Evolutionary conservation across 1,139 yeast genomes (phyloP), one percentile per base, ranked within the genome.

Genomic region (Scheffersomyces segobiensis): DNA sequence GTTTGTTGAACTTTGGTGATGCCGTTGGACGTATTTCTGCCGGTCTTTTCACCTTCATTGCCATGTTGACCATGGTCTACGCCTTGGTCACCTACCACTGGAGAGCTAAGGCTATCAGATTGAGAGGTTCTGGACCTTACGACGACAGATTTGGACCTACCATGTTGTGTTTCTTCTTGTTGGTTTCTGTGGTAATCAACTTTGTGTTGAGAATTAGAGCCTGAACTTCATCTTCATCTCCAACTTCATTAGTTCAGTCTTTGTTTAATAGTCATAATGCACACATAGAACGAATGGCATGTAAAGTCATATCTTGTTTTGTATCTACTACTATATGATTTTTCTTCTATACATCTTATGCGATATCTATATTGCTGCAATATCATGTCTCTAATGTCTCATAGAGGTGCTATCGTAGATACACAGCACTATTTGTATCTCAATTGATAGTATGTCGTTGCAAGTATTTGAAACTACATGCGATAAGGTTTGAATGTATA

Each of bases 61-160:
- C 99, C 65, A 93, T 95, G 98, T 91, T 92, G 64, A 95, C 98
- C 47, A 95, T 95, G 99, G 84, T 89, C 8, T 95, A 95, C 71
- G 99, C 99, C 5, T 84, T 95, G 62, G 84, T 92, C 54, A 96
- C 98, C 22, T 95, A 96, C 75, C 99, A 95, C 76, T 96, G 99
- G 99, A 91, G 99, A 81, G 99, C 99, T 3, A 92, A 93, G 72
- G 99, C 99, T 61, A 95, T 95, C 68, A 88, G 99, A 75, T 85
- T 95, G 77, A 88, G 98, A 76, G 99, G 99, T 47, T 85, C 96
- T 14, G 99, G 99, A 54, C 99, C 99, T 42, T 95, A 95, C 73
- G 99, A 95, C 71, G 99, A 95, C 76, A 86, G 99, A 71, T 89
- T 95, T 67, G 99, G 99, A 50, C 99, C 99, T 55, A 96, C 99